Conservation (phyloP, 2,329 filamentous ascomycete species). For the Stemphylium lycopersici region DNA sequence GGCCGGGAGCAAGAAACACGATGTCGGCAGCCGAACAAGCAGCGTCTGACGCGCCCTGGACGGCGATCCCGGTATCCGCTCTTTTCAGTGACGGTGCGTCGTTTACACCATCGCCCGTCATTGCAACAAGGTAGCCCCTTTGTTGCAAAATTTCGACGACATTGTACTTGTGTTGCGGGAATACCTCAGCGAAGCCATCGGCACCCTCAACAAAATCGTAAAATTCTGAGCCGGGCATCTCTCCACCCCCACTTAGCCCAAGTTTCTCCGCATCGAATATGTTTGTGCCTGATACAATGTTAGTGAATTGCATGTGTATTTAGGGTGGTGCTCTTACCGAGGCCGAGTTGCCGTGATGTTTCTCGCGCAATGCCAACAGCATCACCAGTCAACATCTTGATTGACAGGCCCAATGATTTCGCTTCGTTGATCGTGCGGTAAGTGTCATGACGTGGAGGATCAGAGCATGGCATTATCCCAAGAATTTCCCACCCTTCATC, state of each 20-base stretch:
- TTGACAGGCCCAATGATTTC: constrained; percentile 83
- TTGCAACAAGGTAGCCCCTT: constrained; percentile 90
- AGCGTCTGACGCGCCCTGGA: constrained; percentile 89
- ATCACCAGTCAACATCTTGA: constrained; percentile 97
- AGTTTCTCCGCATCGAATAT: constrained; percentile 93
- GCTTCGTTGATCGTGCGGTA: constrained; percentile 89
- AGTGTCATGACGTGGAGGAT: constrained; percentile 89
- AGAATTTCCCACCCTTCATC: constrained; percentile 87
- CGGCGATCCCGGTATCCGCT: constrained; percentile 94
- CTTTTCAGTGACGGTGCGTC: constrained; percentile 92
- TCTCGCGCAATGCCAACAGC: constrained; percentile 92
- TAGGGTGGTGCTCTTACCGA: constrained; percentile 53
- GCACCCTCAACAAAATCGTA: constrained; percentile 96
- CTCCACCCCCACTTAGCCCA: constrained; percentile 85
- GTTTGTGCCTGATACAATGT: constrained; percentile 67
- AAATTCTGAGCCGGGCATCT: constrained; percentile 91
- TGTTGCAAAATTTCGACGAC: constrained; percentile 93
- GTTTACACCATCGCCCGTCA: constrained; percentile 97
- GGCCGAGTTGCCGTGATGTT: constrained; percentile 87
- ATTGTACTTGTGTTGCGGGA: constrained; percentile 94
- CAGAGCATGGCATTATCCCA: constrained; percentile 92
- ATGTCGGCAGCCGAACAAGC: constrained; percentile 91
- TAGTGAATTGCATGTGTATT: neutral
- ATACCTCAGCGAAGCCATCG: constrained; percentile 93
- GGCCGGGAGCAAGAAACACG: constrained; percentile 88